Conservation (phyloP, 108 stramenopile species). For the Phaeodactylum tricornutum region DNA sequence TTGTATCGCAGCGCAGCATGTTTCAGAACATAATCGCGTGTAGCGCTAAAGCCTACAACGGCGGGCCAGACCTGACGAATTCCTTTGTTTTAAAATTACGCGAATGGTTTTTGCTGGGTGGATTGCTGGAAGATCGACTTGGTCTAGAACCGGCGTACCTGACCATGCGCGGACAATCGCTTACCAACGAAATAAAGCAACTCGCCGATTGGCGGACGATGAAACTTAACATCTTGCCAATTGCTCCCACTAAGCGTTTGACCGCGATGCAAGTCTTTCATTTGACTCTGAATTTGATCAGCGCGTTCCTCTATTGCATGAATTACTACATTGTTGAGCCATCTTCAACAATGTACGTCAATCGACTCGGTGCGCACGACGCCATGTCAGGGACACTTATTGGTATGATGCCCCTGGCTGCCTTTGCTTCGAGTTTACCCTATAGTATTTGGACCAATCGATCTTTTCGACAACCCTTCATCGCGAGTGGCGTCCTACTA, state of each 20-base stretch:
- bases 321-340: conserved; percentile 93
- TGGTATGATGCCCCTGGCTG: conserved; percentile 84
- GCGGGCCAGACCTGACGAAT: conserved; percentile 15
- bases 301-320: conserved; percentile 81
- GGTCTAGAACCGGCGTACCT: conserved; percentile 42
- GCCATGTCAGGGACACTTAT: conserved; percentile 73
- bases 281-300: conserved; percentile 54
- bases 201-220: conserved; percentile 43
- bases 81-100: conserved; percentile 32
- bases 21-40: conserved; percentile 13
- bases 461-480: conserved; percentile 59
- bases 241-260: not conserved
- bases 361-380: conserved; percentile 65
- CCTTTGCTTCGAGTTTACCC: conserved; percentile 52
- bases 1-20: conserved; percentile 18
- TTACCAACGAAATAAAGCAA: conserved; percentile 35
- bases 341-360: conserved; percentile 68
- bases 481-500: conserved; percentile 53
- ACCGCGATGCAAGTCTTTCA: conserved; percentile 6
- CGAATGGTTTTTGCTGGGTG: conserved; percentile 35
- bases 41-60: conserved; percentile 11
- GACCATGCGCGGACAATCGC: conserved; percentile 32
- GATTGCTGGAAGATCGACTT: conserved; percentile 35
- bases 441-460: conserved; percentile 79
- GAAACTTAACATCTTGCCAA: not conserved